These are phyloP conservation scores for Novakomyces olei DNA, from an alignment of 805 yeast genomes.

Conservation along the genomic window DNA sequence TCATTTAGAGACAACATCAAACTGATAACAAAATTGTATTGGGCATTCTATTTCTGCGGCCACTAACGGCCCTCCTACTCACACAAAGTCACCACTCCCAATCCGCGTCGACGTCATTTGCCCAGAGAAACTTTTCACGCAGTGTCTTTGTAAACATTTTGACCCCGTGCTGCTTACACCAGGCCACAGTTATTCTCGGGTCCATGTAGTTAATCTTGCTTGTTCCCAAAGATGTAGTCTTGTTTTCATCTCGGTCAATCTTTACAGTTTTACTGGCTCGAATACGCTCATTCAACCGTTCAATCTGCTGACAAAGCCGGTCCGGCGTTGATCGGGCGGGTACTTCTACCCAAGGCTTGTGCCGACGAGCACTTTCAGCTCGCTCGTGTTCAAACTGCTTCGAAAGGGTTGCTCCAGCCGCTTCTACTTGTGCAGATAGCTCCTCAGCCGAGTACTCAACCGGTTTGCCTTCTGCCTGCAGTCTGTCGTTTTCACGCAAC, in stretches of 20 bases:
- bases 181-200: constrained; percentile 76
- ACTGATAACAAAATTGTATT: too few relatives aligned
- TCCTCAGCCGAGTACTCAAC: constrained; percentile 36
- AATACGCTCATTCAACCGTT: constrained; percentile 49
- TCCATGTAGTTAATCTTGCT: constrained; percentile 87
- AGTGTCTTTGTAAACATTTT: constrained; percentile 81
- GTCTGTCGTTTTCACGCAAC: constrained; percentile 56
- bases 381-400: constrained; percentile 31
- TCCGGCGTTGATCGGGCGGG: constrained; percentile 28
- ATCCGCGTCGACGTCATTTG: constrained; percentile 16
- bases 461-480: constrained; percentile 33
- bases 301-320: constrained; percentile 48
- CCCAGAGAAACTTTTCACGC: constrained; percentile 88
- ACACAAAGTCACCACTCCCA: constrained; percentile 3
- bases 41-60: too few relatives aligned
- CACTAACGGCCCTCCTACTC: too few relatives aligned
- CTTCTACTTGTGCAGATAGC: constrained; percentile 19
- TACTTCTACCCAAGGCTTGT: too few relatives aligned
- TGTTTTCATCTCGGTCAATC: constrained; percentile 83
- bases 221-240: constrained; percentile 80
- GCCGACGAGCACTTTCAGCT: too few relatives aligned
- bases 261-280: constrained; percentile 46
- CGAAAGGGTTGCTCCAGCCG: constrained; percentile 33
- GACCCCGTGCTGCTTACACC: constrained; percentile 62
- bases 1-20: too few relatives aligned